Evolutionary conservation across 2,329 filamentous ascomycete genomes (phyloP).

Genomic region (Colletotrichum musicola): DNA sequence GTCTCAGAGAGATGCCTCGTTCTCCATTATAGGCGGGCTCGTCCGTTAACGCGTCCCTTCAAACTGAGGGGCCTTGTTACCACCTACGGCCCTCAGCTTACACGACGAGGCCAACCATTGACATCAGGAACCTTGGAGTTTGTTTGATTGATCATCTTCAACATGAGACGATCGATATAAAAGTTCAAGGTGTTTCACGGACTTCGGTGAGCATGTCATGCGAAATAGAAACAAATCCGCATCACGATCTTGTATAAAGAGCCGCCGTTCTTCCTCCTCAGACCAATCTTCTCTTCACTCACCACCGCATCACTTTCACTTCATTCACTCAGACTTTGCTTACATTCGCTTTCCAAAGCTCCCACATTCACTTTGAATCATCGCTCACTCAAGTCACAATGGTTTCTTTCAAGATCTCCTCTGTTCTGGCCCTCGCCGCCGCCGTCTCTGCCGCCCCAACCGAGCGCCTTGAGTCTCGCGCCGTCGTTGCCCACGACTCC

Average conservation of each 20-base stretch:
- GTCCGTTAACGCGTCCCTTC: background rate
- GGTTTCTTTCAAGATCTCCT: conserved; percentile 29
- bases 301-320: conserved; percentile 11
- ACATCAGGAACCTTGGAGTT: background rate
- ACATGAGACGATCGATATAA: conserved; percentile 12
- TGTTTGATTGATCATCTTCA: conserved; percentile 2
- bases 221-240: background rate
- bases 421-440: conserved; percentile 23
- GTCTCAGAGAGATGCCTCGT: background rate
- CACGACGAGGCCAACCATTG: background rate
- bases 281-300: background rate
- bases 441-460: conserved; percentile 19
- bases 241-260: conserved; percentile 5
- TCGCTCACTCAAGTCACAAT: conserved; percentile 15
- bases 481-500: background rate
- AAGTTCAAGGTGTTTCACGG: background rate
- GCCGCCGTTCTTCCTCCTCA: background rate
- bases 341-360: conserved; percentile 8
- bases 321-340: conserved; percentile 9
- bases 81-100: background rate
- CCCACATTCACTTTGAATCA: conserved; percentile 13
- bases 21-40: background rate
- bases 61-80: background rate
- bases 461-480: conserved; percentile 13
- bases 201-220: background rate